These are phyloP conservation scores for Lactifluus piperatus DNA, from an alignment of 768 basidiomycete genomes.

Conservation along the genomic window DNA sequence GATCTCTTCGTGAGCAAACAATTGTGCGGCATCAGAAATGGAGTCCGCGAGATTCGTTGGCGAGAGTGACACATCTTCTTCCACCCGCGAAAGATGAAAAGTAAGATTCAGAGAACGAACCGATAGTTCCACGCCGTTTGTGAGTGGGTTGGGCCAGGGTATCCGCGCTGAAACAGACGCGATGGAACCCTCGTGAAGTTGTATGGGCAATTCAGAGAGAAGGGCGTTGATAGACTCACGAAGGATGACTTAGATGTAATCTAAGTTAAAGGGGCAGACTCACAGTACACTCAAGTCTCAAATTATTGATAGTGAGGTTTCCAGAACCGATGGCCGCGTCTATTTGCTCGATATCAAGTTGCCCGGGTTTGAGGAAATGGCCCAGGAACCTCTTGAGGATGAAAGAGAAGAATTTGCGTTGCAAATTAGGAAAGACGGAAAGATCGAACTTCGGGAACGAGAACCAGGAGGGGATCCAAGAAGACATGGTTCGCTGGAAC, in stretches of 20 bases:
- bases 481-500: conserved; percentile 24
- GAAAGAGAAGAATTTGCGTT: conserved; percentile 86
- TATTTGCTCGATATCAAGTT: conserved; percentile 78
- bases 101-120: conserved; percentile 59
- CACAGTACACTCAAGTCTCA: conserved; percentile 72
- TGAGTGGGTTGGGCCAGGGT: conserved; percentile 79
- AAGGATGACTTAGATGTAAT: conserved; percentile 17
- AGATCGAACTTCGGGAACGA: conserved; percentile 57
- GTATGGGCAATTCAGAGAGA: conserved; percentile 55
- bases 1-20: conserved; percentile 81
- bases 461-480: conserved; percentile 38
- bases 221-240: conserved; percentile 71
- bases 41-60: conserved; percentile 57
- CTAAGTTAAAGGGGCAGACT: conserved; percentile 25
- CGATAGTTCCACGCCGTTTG: conserved; percentile 62
- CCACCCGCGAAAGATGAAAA: conserved; percentile 34
- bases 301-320: conserved; percentile 74
- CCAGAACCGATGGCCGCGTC: conserved; percentile 93
- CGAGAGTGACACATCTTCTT: conserved; percentile 18
- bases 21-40: conserved; percentile 75
- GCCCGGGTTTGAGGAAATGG: conserved; percentile 80
- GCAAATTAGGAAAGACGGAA: conserved; percentile 60
- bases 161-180: conserved; percentile 69
- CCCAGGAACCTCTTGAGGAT: conserved; percentile 76
- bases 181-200: conserved; percentile 62